A percentile compares a stretch with the other conserved stretches of the same genome.
phyloP scores from a whole-genome alignment of 345 rosid species.

The Murraya koenigii region DNA sequence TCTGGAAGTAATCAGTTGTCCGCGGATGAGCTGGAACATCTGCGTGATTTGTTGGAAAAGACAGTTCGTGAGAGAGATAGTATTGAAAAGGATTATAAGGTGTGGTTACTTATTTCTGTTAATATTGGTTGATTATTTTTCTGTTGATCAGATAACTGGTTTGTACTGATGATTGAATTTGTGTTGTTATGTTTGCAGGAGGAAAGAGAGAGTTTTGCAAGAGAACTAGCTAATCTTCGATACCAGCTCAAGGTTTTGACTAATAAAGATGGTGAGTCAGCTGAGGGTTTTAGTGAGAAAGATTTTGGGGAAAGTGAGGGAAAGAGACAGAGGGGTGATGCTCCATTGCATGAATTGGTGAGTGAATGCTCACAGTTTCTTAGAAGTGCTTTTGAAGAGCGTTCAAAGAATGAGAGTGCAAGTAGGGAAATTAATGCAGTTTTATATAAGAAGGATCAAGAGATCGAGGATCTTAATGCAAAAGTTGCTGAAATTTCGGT shows the following conservation, averaged over 20 bases:
- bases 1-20: constrained; percentile 4
- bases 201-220: constrained; percentile 42
- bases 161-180: constrained; percentile 6
- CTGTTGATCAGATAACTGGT: not conserved
- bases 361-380: constrained; percentile 48
- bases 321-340: not conserved
- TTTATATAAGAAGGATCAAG: constrained; percentile 42
- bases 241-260: constrained; percentile 44
- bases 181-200: constrained; percentile 37
- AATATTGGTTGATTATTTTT: not conserved
- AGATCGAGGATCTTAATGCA: constrained; percentile 58
- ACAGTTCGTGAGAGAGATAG: constrained; percentile 36
- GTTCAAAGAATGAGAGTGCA: constrained; percentile 36
- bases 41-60: constrained; percentile 28
- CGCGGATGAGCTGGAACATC: constrained; percentile 25
- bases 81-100: constrained; percentile 34
- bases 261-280: constrained; percentile 16
- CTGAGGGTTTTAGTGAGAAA: constrained; percentile 7
- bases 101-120: constrained; percentile 15
- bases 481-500: constrained; percentile 46
- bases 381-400: constrained; percentile 39
- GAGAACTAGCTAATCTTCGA: constrained; percentile 41
- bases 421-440: constrained; percentile 38
- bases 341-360: constrained; percentile 30
- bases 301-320: constrained; percentile 11